Evolutionary conservation across 176 grass and related monocot species (phyloP).

Genomic region (Carex scoparia): DNA sequence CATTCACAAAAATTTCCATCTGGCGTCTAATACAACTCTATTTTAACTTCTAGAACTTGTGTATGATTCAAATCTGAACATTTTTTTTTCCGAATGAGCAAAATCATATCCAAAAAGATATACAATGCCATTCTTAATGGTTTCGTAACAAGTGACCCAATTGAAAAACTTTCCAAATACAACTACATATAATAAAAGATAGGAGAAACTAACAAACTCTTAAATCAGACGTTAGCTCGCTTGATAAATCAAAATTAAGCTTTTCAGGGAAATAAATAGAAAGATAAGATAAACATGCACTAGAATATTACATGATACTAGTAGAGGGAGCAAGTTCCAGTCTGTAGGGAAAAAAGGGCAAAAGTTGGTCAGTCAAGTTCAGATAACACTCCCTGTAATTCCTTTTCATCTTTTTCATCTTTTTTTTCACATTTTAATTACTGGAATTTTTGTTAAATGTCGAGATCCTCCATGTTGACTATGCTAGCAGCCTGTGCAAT

Average conservation of each 20-base stretch:
- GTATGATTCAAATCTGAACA: too few species aligned
- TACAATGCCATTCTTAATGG: background rate
- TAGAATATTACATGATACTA: background rate
- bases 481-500: conserved; percentile 59
- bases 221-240: background rate
- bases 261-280: background rate
- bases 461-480: conserved; percentile 78
- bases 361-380: conserved; percentile 15
- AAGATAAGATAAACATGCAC: background rate
- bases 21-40: too few species aligned
- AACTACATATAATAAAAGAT: background rate
- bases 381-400: background rate
- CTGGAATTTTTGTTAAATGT: conserved; percentile 42
- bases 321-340: background rate
- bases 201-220: background rate
- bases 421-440: background rate
- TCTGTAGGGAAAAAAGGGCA: background rate
- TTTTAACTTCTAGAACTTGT: too few species aligned
- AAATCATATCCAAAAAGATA: too few species aligned
- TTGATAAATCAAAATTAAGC: background rate
- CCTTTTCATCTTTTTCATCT: background rate
- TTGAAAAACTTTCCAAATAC: background rate
- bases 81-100: too few species aligned
- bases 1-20: too few species aligned
- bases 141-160: background rate